These are phyloP conservation scores for Echites panduratus DNA, from an alignment of 257 asterid species.

Conservation along the genomic window DNA sequence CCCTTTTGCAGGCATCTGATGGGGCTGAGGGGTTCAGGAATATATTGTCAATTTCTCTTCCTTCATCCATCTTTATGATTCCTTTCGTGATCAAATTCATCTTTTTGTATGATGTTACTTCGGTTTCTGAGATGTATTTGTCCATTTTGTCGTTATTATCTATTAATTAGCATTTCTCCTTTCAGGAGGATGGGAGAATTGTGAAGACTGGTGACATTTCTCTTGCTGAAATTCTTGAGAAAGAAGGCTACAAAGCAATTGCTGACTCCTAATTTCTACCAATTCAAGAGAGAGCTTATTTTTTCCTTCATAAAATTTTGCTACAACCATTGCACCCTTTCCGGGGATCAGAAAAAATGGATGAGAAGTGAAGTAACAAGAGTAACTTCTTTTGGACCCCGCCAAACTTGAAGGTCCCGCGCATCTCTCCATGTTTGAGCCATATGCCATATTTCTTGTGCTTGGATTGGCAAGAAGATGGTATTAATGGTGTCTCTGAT, in stretches of 20 bases:
- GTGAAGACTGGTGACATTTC: slow-evolving; percentile 83
- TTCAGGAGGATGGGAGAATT: slow-evolving; percentile 86
- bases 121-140: neutral
- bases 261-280: slow-evolving; percentile 26
- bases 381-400: neutral
- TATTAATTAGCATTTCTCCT: neutral
- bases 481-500: neutral
- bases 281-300: neutral
- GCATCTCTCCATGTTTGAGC: neutral
- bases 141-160: neutral
- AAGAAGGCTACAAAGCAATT: slow-evolving; percentile 75
- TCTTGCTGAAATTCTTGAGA: slow-evolving; percentile 63
- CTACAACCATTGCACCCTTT: neutral
- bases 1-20: neutral
- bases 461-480: neutral
- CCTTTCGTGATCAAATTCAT: neutral
- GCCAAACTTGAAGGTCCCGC: neutral
- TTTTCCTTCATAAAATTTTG: neutral
- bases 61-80: neutral
- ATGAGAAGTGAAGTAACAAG: neutral
- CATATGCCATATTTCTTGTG: neutral
- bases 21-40: neutral
- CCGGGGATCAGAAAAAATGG: neutral
- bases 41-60: too few relatives aligned
- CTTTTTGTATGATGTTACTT: neutral